Evolutionary conservation across 2,329 filamentous ascomycete genomes (phyloP).

Genomic region (Gaeumannomyces sp.): DNA sequence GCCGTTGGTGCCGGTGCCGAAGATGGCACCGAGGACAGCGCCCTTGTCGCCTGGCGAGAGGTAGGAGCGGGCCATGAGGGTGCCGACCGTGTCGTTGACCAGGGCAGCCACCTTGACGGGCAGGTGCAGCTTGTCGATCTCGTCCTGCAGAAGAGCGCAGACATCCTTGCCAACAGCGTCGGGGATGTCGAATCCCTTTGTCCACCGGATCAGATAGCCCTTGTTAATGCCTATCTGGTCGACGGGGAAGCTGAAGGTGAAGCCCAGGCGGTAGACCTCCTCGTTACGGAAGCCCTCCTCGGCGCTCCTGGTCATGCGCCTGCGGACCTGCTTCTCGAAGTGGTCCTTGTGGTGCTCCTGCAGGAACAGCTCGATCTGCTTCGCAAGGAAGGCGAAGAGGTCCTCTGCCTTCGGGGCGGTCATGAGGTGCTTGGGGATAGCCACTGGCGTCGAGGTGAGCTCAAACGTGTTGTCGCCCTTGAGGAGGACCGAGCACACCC

Average conservation of each 20-base stretch:
- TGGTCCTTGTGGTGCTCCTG: conserved; percentile 82
- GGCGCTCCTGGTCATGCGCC: conserved; percentile 55
- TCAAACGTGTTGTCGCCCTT: conserved; percentile 95
- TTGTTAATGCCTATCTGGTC: conserved; percentile 93
- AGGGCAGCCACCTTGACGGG: conserved; percentile 93
- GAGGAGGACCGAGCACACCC: conserved; percentile 89
- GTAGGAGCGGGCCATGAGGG: conserved; percentile 95
- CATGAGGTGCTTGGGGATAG: conserved; percentile 88
- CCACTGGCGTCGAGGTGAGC: conserved; percentile 85
- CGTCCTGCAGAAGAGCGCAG: conserved; percentile 78
- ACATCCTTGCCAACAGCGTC: conserved; percentile 93
- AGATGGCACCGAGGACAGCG: conserved; percentile 91
- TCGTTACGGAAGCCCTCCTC: conserved; percentile 59
- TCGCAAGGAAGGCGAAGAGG: conserved; percentile 86
- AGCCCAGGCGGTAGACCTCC: conserved; percentile 87
- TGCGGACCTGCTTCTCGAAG: conserved; percentile 64
- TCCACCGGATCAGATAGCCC: conserved; percentile 92
- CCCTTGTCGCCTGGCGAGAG: conserved; percentile 81
- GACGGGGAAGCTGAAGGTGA: conserved; percentile 97
- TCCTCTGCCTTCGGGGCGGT: conserved; percentile 77
- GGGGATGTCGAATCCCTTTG: conserved; percentile 96
- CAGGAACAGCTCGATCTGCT: conserved; percentile 86
- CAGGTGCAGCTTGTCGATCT: conserved; percentile 79
- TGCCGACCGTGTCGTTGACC: conserved; percentile 96
- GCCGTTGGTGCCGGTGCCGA: conserved; percentile 95